Evolutionary conservation across 805 yeast species (phyloP), one percentile per base, ranked within the genome.

Genomic region (Priceomyces carsonii): DNA sequence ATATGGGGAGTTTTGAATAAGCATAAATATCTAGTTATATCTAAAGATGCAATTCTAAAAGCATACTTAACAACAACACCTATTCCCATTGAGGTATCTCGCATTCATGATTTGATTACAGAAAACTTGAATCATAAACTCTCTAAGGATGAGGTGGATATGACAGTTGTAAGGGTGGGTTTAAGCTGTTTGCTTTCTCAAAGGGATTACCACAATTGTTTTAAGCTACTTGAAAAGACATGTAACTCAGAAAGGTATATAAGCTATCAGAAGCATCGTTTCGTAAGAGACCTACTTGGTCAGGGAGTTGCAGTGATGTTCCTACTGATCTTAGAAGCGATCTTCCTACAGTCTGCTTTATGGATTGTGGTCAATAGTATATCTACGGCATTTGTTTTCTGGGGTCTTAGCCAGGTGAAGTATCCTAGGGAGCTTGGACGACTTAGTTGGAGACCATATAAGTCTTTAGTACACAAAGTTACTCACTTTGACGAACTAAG

Each of bases 371-470:
- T 43, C 5, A 29, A 29, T 19, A 4, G 15, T 4, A 25, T 20
- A 3, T 19, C 19, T 18, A 28, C 36, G 4, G 10, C 24, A 14
- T 24, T 29, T 18, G 23, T 24, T 39, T 41, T 12, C 29, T 40
- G 17, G 28, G 33, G 40, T 6, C 39, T 16, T 35, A 19, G 29
- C 20, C 32, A 45, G 9, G 6, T 42, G 5, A 32, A 35, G 9
- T 38, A 34, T 25, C 37, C 47, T 6, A 25, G 42, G 4, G 31
- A 44, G 19, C 14, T 53, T 12, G 59, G 59, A 5, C 32, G 76
- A 44, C 45, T 66, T 13, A 56, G 66, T 18, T 66, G 70, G 72
- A 35, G 74, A 26, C 53, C 54, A 5, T 62, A 69, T 35, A 59
- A 55, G 10, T 45, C 53, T 2, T 22, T 49, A 5, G 26, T 50